These are phyloP conservation scores for Mycena crocata DNA, from an alignment of 768 basidiomycete species.

Conservation along the genomic window DNA sequence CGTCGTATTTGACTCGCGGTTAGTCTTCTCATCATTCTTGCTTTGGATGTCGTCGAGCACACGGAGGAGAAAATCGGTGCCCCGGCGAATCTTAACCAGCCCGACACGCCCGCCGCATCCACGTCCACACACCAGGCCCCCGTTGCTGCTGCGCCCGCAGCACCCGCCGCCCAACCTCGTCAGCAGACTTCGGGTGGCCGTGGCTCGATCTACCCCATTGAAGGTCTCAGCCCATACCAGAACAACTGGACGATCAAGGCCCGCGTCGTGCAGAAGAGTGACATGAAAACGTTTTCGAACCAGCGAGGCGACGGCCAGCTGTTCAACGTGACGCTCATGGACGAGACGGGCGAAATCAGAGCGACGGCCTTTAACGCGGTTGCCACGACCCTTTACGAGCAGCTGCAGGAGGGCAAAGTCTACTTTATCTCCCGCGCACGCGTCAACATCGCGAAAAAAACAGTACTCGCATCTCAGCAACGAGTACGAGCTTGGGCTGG, in stretches of 20 bases:
- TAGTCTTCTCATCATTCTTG: slow-evolving; percentile 87
- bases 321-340: slow-evolving; percentile 94
- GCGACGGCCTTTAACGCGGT: slow-evolving; percentile 91
- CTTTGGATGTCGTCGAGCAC: slow-evolving; percentile 65
- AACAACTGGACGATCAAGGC: slow-evolving; percentile 99
- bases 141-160: slow-evolving; percentile 39
- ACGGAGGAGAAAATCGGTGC: slow-evolving; percentile 81
- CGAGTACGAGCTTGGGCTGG: slow-evolving; percentile 94
- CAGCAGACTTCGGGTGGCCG: slow-evolving; percentile 41
- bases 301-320: slow-evolving; percentile 92
- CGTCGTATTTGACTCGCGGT: slow-evolving; percentile 10
- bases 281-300: slow-evolving; percentile 92
- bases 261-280: slow-evolving; percentile 89
- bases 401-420: slow-evolving; percentile 90
- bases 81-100: slow-evolving; percentile 50
- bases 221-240: slow-evolving; percentile 94
- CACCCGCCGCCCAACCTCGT: slow-evolving; percentile 30
- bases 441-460: slow-evolving; percentile 95
- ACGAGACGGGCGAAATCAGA: slow-evolving; percentile 92
- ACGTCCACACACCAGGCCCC: slow-evolving; percentile 33
- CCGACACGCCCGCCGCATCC: slow-evolving; percentile 42
- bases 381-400: slow-evolving; percentile 86
- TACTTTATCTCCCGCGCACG: slow-evolving; percentile 92
- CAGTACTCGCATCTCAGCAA: slow-evolving; percentile 92
- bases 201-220: slow-evolving; percentile 79